phyloP scores from a whole-genome alignment of 2,329 filamentous ascomycete genomes.

The Trichoderma arundinaceum region DNA sequence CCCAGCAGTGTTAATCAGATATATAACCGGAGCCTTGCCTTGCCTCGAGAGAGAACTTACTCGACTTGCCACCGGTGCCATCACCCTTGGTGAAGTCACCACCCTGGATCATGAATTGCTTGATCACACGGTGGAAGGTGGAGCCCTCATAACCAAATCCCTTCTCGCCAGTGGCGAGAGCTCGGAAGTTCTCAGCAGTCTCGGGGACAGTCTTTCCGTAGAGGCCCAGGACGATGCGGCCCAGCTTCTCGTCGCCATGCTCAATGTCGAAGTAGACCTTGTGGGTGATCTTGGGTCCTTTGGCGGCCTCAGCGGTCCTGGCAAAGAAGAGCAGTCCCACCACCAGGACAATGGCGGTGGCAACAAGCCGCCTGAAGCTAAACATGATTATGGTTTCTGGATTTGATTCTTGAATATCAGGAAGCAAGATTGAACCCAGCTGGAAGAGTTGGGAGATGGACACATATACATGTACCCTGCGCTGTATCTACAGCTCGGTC shows the following conservation, averaged over 20 bases:
- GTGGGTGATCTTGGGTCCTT: constrained; percentile 93
- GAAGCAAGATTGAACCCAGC: constrained; percentile 11
- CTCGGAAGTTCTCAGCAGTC: constrained; percentile 75
- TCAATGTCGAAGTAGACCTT: constrained; percentile 91
- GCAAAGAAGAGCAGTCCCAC: constrained; percentile 76
- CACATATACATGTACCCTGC: constrained; percentile 34
- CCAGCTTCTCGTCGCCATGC: constrained; percentile 75
- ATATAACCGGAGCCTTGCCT: not conserved
- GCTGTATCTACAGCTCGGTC: constrained; percentile 19
- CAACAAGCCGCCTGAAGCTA: constrained; percentile 71
- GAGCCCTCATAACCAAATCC: constrained; percentile 83
- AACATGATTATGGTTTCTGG: constrained; percentile 64
- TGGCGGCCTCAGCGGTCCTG: constrained; percentile 73
- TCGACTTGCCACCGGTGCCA: constrained; percentile 84
- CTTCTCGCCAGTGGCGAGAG: constrained; percentile 83
- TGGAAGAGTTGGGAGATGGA: constrained; percentile 26
- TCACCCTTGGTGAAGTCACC: constrained; percentile 86
- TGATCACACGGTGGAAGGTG: constrained; percentile 88
- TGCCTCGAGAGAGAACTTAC: constrained; percentile 52
- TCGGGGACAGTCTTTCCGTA: constrained; percentile 88
- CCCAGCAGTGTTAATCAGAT: not conserved
- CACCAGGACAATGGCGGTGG: constrained; percentile 77
- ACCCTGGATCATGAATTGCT: constrained; percentile 90
- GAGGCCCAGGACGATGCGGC: constrained; percentile 79
- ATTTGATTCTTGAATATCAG: constrained; percentile 31